phyloP scores from a whole-genome alignment of 2,329 filamentous ascomycete species.

The Hypoxylon sp. region DNA sequence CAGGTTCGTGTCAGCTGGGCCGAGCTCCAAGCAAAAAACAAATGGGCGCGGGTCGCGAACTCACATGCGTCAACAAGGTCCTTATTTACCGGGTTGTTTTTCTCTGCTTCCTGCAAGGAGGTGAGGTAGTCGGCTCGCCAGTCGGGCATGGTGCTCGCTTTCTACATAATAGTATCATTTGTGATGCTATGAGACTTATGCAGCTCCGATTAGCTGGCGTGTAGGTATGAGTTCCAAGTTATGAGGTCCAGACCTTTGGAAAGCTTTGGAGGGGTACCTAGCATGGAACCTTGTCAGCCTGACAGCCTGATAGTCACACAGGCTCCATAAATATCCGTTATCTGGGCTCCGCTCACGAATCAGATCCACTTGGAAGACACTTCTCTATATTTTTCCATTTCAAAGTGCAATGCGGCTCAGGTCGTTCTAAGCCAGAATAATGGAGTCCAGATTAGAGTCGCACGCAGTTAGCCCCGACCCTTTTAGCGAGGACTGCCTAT shows the following conservation, averaged over 20 bases:
- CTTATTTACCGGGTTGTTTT: constrained; percentile 70
- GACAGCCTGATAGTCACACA: not conserved
- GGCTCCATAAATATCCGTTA: constrained; percentile 30
- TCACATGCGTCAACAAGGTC: constrained; percentile 84
- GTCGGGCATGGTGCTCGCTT: constrained; percentile 62
- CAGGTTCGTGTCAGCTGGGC: constrained; percentile 12
- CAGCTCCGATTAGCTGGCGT: not conserved
- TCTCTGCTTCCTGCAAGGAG: constrained; percentile 78
- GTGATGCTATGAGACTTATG: constrained; percentile 8
- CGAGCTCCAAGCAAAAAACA: not conserved
- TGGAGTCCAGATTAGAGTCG: too few relatives aligned
- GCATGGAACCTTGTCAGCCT: not conserved
- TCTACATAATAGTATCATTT: constrained; percentile 38
- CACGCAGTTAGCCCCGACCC: too few relatives aligned
- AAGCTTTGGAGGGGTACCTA: constrained; percentile 26
- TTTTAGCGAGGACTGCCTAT: too few relatives aligned
- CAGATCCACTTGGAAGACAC: too few relatives aligned
- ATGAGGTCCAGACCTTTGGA: constrained; percentile 10
- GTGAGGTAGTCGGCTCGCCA: constrained; percentile 87
- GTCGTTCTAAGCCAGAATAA: too few relatives aligned
- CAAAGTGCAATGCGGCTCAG: too few relatives aligned
- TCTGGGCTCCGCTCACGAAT: not conserved
- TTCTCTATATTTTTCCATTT: too few relatives aligned
- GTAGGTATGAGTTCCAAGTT: constrained; percentile 16
- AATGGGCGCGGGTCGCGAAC: constrained; percentile 46